Percentiles rank a stretch among this genome's conserved stretches.
Evolutionary conservation across 2,329 filamentous ascomycete genomes (phyloP).

Genomic region (Pestalotiopsis sp.): DNA sequence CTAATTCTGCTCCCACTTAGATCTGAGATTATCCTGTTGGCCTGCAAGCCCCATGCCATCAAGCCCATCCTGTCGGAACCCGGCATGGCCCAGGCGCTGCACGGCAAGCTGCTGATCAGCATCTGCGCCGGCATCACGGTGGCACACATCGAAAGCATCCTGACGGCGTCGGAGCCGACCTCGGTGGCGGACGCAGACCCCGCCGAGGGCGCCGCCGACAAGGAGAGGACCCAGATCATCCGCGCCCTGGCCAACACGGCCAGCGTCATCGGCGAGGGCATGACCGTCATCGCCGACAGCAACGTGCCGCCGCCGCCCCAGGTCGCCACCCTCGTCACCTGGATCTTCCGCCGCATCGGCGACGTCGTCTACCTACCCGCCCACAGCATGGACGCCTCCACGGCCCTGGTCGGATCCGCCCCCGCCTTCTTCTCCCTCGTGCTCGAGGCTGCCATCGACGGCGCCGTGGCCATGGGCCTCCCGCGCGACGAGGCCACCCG

Average conservation of each 20-base stretch:
- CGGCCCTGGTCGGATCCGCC: conserved; percentile 73
- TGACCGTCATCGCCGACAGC: conserved; percentile 75
- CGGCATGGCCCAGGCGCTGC: conserved; percentile 72
- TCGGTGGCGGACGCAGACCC: conserved; percentile 43
- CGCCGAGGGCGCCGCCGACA: not conserved
- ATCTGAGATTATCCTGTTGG: conserved; percentile 74
- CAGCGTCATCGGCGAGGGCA: conserved; percentile 74
- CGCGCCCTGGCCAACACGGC: conserved; percentile 87
- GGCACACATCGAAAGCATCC: conserved; percentile 64
- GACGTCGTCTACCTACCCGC: conserved; percentile 69
- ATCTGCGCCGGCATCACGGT: conserved; percentile 79
- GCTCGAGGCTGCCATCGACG: conserved; percentile 75
- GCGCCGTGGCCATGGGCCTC: conserved; percentile 77
- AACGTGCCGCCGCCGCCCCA: conserved; percentile 57
- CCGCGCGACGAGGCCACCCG: conserved; percentile 71
- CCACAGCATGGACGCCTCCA: conserved; percentile 70
- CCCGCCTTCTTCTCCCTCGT: conserved; percentile 78
- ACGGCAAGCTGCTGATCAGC: conserved; percentile 79
- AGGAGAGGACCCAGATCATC: conserved; percentile 63
- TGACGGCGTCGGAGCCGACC: conserved; percentile 59
- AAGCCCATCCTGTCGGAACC: conserved; percentile 65
- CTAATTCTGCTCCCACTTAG: conserved; percentile 38
- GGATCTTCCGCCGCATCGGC: conserved; percentile 78
- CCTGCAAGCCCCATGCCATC: conserved; percentile 80
- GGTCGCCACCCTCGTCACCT: conserved; percentile 63